These are phyloP conservation scores for Fusarium nanum DNA, from an alignment of 2,329 filamentous ascomycete species.

Conservation along the genomic window DNA sequence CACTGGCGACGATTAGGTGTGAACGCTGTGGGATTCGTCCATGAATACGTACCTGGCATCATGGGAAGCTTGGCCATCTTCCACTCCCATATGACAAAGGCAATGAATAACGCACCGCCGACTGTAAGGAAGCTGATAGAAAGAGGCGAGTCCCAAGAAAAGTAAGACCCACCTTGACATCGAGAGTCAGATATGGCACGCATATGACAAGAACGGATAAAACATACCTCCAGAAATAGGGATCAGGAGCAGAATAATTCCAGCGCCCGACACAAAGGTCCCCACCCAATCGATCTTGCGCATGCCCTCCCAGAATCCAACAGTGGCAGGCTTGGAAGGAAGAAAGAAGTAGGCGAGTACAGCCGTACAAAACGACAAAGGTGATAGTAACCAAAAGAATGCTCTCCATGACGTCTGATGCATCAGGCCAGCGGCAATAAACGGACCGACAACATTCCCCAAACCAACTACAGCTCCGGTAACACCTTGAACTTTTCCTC, in stretches of 20 bases:
- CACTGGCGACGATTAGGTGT: too few species aligned
- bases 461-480: background rate
- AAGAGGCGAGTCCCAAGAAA: background rate
- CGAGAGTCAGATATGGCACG: fast-evolving
- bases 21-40: too few species aligned
- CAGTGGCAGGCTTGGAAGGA: background rate
- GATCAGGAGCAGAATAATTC: background rate
- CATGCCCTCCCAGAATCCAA: background rate
- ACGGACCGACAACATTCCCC: background rate
- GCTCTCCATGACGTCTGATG: background rate
- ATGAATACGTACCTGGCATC: slow-evolving; percentile 1
- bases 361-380: background rate
- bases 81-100: slow-evolving; percentile 9
- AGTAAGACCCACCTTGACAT: background rate
- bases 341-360: background rate
- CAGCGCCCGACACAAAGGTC: background rate
- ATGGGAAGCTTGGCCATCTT: slow-evolving; percentile 19
- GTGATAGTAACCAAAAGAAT: background rate
- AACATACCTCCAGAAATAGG: background rate
- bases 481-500: background rate
- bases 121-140: background rate
- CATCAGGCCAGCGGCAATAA: slow-evolving; percentile 1
- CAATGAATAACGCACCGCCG: fast-evolving
- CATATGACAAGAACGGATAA: fast-evolving
- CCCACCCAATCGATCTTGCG: slow-evolving; percentile 1